Conservation (phyloP, 1,139 yeast species). For the Kodamaea fungicola region DNA sequence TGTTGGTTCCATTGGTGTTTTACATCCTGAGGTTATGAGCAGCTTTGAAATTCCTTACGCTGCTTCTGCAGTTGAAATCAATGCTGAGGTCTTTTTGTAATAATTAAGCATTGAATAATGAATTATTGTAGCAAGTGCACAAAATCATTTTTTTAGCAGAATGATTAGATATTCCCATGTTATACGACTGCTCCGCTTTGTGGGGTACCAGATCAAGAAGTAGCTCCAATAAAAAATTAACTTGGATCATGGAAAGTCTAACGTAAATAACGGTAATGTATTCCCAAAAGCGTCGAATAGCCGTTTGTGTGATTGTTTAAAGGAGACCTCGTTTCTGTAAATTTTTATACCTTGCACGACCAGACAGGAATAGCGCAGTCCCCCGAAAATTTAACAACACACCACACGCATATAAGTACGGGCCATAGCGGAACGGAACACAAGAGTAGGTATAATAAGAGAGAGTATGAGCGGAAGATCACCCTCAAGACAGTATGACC, state of each 20-base stretch:
- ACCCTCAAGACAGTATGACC: conserved; percentile 81
- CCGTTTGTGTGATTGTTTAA: conserved; percentile 1
- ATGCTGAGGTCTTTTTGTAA: conserved; percentile 78
- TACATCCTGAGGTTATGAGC: conserved; percentile 91
- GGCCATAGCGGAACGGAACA: conserved; percentile 1
- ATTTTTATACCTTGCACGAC: conserved; percentile 1
- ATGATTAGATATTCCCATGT: no score
- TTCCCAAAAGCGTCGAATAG: background rate
- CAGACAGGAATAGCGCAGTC: background rate
- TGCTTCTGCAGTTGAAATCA: conserved; percentile 84
- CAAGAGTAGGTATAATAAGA: background rate
- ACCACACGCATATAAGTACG: background rate
- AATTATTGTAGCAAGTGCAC: no score
- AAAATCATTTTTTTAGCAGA: no score
- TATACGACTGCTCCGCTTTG: no score
- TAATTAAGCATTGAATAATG: background rate
- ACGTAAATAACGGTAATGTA: no score
- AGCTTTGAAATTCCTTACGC: conserved; percentile 91
- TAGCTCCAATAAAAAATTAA: background rate
- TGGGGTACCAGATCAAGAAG: no score
- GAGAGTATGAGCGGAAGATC: conserved; percentile 48
- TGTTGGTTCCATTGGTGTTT: conserved; percentile 86
- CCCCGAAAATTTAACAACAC: conserved; percentile 6
- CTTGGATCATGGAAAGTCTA: background rate
- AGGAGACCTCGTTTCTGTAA: background rate